phyloP scores from a whole-genome alignment of 129 eudicot species.

The Flaveria ramosissima region DNA sequence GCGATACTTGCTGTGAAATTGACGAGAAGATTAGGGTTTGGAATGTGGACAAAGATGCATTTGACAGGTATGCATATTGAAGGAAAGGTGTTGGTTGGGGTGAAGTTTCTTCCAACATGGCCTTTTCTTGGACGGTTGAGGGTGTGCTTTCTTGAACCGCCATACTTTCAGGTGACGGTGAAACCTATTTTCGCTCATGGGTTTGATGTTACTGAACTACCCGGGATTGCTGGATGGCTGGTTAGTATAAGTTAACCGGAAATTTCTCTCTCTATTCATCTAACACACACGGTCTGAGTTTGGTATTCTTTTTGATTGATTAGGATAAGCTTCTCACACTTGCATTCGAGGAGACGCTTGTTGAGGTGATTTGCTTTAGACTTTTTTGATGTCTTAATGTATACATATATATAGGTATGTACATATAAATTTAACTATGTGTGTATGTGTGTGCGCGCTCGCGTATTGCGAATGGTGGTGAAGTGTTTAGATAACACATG shows the following conservation, averaged over 20 bases:
- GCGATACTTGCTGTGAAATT: conserved; percentile 80
- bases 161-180: conserved; percentile 94
- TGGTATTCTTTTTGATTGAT: conserved; percentile 12
- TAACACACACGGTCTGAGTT: not conserved
- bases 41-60: conserved; percentile 90
- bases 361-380: conserved; percentile 58
- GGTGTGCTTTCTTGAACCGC: conserved; percentile 87
- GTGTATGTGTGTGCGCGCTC: not conserved
- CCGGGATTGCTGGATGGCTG: conserved; percentile 99
- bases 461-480: not conserved
- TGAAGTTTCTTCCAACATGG: conserved; percentile 78
- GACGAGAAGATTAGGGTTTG: conserved; percentile 76
- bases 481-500: not conserved
- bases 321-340: conserved; percentile 82
- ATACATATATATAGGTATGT: not conserved
- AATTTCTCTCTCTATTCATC: not conserved
- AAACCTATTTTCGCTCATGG: conserved; percentile 92
- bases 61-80: conserved; percentile 88
- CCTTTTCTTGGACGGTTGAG: conserved; percentile 87
- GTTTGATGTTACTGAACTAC: conserved; percentile 89
- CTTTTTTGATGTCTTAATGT: not conserved
- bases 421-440: not conserved
- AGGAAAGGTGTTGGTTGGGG: conserved; percentile 95
- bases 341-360: conserved; percentile 89
- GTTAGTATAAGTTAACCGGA: conserved; percentile 34